Conservation (phyloP, 768 basidiomycete species). For the Suillus placidus region DNA sequence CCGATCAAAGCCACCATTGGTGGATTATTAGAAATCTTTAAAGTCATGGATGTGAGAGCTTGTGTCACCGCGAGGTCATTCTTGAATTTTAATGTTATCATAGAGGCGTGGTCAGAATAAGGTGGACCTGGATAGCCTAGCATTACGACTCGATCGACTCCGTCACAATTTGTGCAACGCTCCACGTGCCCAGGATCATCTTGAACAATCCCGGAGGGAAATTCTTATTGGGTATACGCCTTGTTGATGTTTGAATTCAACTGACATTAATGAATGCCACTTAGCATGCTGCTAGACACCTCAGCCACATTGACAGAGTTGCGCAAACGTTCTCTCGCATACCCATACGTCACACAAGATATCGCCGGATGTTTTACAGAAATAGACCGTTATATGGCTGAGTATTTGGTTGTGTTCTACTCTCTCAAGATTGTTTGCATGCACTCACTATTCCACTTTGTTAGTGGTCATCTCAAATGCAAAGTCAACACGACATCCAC, state of each 20-base stretch:
- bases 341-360: background rate
- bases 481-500: background rate
- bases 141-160: background rate
- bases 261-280: background rate
- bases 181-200: background rate
- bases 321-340: background rate
- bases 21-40: no score
- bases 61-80: no score
- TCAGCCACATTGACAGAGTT: background rate
- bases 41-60: no score
- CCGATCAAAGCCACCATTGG: background rate
- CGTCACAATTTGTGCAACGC: background rate
- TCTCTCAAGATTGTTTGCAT: background rate
- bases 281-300: background rate
- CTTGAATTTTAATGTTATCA: no score
- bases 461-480: background rate
- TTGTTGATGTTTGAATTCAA: background rate
- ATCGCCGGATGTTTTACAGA: background rate
- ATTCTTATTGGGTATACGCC: slow-evolving; percentile 2
- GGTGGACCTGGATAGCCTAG: background rate
- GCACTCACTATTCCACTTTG: background rate
- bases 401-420: background rate
- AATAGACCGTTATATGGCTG: background rate
- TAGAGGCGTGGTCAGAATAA: background rate
- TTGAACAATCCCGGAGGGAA: background rate